Evolutionary conservation across 2,329 filamentous ascomycete genomes (phyloP), one percentile per base, ranked within the genome.

Genomic region (Aspergillus sp.): DNA sequence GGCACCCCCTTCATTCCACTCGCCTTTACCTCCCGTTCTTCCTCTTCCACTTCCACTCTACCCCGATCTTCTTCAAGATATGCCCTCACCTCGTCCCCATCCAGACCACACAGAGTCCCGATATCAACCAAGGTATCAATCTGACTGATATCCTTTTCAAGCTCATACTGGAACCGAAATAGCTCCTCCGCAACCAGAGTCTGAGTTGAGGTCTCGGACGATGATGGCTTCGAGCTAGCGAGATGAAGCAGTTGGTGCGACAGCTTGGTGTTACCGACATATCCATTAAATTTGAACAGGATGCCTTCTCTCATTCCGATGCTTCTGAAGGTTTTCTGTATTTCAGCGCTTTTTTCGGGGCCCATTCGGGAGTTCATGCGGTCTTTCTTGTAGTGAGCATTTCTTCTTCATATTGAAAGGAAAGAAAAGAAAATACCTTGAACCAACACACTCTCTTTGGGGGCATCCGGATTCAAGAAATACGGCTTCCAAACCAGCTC

Each of bases 151-250:
- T 57, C 56, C 35, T 27, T 31, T 42, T 52, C 54, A 26, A 29
- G 7, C 43, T 58, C 54, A 36, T 54, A 54, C 33, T 57, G 52
- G 19, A 40, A 48, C 10, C 37, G 38, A 33, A 57, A 54, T 8
- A 57, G 31, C 3, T 27, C 38, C 29, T 57, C 54, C 0, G 49
- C 44, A 26, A 56, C 40, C 9, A 10, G 31, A 11, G 43, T 45
- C 29, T 51, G 47, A 4, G 19, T 19, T 19, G 19, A 19, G 4
- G 19, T 19, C 19, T 19, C 19, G 19, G 8, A 38, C 13, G 32
- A 39, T 46, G 29, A 12, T 5, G 2, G 37, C 42, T 12, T 40
- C 33, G 5, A 47, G 34, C 35, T 12, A 12, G 43, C 45, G 6
- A 51, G 9, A 27, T 48, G 31, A 1, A 57, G 35, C 6, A 53